Evolutionary conservation across 371 early-diverging fungal species (phyloP), one percentile per base, ranked within the genome.

Genomic region (Circinella minor): DNA sequence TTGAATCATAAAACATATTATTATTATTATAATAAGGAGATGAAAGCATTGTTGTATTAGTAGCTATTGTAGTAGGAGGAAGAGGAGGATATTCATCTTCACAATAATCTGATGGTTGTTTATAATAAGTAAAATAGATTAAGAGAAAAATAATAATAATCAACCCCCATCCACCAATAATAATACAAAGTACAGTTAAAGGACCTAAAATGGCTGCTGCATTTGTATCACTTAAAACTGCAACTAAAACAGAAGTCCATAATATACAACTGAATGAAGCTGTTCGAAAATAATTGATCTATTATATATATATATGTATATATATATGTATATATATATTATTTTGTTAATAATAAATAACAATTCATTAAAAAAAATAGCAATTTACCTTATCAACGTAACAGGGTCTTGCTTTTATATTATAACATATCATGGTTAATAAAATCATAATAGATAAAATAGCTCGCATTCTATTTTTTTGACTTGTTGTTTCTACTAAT

Each of bases 401-500:
- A 36, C 89, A 89, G 0, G 87, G 89, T 20, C 78, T 77, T 66
- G 82, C 82, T 37, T 83, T 84, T 61, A 89, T 87, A 36, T 86
- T 89, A 54, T 89, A 89, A 43, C 89, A 89, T 0, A 87, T 86
- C 89, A 86, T 89, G 0, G 86, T 86, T 55, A 89, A 55, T 38
- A 87, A 68, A 37, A 87, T 87, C 1, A 77, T 77, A 37, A 87
- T 87, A 5, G 89, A 89, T 11, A 89, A 64, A 55, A 89, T 79
- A 0, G 86, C 86, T 0, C 87, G 81, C 73, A 89, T 81, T 5
- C 86, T 73, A 20, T 85, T 77, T 43, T 83, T 79, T 49, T 77
- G 78, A 3, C 86, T 78, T 0, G 89, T 87, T 1, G 88, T 84
- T 46, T 89, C 88, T 4, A 89, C 86, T 37, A 89, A 65, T 4